Base-by-base conservation (phyloP, 768 basidiomycete genomes). In the Epithele typhae region DNA sequence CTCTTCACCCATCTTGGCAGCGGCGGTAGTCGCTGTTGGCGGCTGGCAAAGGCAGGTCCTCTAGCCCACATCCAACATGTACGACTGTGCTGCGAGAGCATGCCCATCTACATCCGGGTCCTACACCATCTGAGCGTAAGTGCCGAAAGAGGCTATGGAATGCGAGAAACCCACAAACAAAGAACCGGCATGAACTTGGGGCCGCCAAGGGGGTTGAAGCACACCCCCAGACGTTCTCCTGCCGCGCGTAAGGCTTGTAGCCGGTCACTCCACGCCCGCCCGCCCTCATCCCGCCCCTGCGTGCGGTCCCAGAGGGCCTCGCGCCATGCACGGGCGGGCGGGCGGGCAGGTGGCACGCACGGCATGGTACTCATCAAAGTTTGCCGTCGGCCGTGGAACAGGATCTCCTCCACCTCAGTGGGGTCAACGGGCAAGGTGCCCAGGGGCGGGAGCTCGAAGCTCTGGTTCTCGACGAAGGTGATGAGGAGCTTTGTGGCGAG, bases 401-500 rank as follows among this genome's bases (percentile, higher is more conserved):
- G 43, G 5, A 52, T 35, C 1, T 64, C 68, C 2, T 67, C 59
- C 1, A 46, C 66, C 5, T 68, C 58, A 4, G 53, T 57, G 32
- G 64, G 63, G 18, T 64, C 66, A 27, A 57, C 52, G 1, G 63
- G 56, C 17, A 69, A 64, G 15, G 21, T 23, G 17, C 19, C 19
- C 9, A 63, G 60, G 0, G 62, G 15, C 0, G 33, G 34, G 17
- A 40, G 23, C 10, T 37, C 57, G 43, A 79, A 64, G 0, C 71
- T 68, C 2, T 45, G 18, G 5, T 72, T 53, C 50, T 87, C 81
- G 19, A 74, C 67, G 15, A 79, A 74, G 3, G 81, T 68, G 43
- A 85, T 74, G 65, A 76, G 87, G 35, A 87, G 61, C 4, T 86
- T 69, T 25, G 77, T 81, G 0, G 86, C 85, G 0, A 82, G 18